phyloP scores from a whole-genome alignment of 2,329 filamentous ascomycete species.

The Aspergillus quadricinctus region DNA sequence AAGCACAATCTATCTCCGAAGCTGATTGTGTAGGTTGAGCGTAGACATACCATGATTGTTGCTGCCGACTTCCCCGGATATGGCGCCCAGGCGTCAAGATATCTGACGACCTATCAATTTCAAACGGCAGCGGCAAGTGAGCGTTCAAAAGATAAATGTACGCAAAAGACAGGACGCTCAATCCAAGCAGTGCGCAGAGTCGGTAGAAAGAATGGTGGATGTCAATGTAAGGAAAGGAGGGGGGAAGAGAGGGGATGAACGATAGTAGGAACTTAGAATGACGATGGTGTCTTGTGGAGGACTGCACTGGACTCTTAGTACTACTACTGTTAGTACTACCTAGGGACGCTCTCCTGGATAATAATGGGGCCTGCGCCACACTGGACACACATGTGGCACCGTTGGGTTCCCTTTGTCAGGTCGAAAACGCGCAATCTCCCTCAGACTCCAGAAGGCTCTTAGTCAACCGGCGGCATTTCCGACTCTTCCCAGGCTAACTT shows the following conservation, averaged over 20 bases:
- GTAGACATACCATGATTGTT: constrained; percentile 32
- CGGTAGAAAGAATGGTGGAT: constrained; percentile 4
- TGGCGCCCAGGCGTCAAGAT: constrained; percentile 29
- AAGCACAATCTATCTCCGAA: not conserved
- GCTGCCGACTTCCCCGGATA: constrained; percentile 22
- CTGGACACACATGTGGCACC: constrained; percentile 15
- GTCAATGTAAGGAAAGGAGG: constrained; percentile 2
- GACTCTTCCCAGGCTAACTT: not conserved
- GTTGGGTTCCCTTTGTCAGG: constrained; percentile 12
- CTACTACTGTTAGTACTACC: not conserved
- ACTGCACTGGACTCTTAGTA: not conserved
- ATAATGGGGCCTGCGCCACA: constrained; percentile 23
- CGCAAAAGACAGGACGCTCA: constrained; percentile 13
- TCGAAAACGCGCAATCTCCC: constrained; percentile 9
- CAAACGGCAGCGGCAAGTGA: constrained; percentile 7
- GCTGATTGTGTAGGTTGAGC: not conserved
- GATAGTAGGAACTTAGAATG: constrained; percentile 4
- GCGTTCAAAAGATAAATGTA: constrained; percentile 13
- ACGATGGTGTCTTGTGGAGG: constrained; percentile 10
- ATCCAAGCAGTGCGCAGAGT: constrained; percentile 8
- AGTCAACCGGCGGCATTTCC: not conserved
- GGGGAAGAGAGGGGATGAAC: constrained; percentile 7
- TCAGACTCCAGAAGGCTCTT: not conserved
- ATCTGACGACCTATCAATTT: constrained; percentile 26
- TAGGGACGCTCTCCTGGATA: not conserved